These are phyloP conservation scores for Mitragyna speciosa DNA, from an alignment of 257 asterid genomes.

Conservation along the genomic window DNA sequence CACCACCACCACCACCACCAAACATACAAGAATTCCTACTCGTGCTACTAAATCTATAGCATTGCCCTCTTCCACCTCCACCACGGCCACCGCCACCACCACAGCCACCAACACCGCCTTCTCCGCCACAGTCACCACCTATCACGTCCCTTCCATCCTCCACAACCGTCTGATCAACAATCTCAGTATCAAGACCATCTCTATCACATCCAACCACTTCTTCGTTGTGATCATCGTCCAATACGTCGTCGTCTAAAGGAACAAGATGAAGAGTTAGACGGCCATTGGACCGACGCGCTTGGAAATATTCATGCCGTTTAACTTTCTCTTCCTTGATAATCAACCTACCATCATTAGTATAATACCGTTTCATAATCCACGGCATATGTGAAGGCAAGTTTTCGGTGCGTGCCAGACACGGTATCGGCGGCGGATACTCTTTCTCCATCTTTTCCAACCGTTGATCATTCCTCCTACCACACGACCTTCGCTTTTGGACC, in stretches of 20 bases:
- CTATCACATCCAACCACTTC: background rate
- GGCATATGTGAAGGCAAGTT: constrained; percentile 50
- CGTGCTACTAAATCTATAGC: constrained; percentile 25
- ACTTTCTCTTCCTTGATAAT: constrained; percentile 59
- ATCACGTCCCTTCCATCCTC: background rate
- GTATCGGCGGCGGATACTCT: constrained; percentile 65
- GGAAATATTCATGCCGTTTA: constrained; percentile 53
- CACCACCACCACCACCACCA: constrained; percentile 15
- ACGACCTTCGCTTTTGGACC: background rate
- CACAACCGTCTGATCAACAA: background rate
- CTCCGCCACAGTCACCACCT: constrained; percentile 24
- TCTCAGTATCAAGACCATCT: constrained; percentile 27
- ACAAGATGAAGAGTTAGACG: constrained; percentile 56
- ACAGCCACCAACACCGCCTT: background rate
- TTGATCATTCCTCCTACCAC: constrained; percentile 1
- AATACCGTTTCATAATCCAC: constrained; percentile 56
- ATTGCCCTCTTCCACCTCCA: constrained; percentile 32
- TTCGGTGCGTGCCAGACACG: constrained; percentile 42
- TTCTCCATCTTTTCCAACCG: constrained; percentile 6
- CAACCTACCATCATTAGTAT: constrained; percentile 56
- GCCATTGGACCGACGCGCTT: constrained; percentile 57
- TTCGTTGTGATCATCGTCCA: background rate
- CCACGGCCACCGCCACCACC: constrained; percentile 16
- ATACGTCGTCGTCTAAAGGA: constrained; percentile 34
- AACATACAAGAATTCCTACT: constrained; percentile 37